These are phyloP conservation scores for Ogataea neopini DNA, from an alignment of 805 yeast species.

Conservation along the genomic window DNA sequence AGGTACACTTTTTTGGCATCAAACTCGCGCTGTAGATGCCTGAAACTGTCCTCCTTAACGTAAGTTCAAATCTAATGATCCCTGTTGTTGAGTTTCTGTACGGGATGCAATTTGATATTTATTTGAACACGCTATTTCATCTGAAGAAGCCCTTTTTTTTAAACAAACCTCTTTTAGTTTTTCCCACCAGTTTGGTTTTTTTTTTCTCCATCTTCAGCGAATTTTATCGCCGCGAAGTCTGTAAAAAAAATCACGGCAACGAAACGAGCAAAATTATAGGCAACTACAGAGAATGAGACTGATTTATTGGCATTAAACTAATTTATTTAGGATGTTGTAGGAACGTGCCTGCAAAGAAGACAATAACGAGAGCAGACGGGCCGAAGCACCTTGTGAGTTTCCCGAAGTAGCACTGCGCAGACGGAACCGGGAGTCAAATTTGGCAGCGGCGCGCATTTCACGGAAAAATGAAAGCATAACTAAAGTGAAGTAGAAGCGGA, in stretches of 20 bases:
- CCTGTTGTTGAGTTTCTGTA: neutral
- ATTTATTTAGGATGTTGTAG: constrained; percentile 19
- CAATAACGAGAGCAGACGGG: constrained; percentile 4
- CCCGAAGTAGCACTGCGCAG: constrained; percentile 17
- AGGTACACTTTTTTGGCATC: constrained; percentile 2
- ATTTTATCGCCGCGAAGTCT: neutral
- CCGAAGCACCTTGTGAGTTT: neutral
- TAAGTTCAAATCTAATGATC: too few species aligned
- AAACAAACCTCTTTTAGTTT: neutral
- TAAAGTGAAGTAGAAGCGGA: constrained; percentile 61
- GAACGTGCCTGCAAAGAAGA: constrained; percentile 20
- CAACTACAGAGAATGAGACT: neutral
- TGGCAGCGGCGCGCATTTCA: constrained; percentile 51
- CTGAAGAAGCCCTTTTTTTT: neutral
- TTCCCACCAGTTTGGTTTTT: neutral
- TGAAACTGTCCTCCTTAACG: neutral
- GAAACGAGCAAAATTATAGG: neutral
- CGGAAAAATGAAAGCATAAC: constrained; percentile 61
- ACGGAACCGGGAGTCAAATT: constrained; percentile 33
- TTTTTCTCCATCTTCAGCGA: neutral
- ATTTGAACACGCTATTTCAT: neutral
- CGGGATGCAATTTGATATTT: neutral
- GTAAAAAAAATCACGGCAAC: neutral
- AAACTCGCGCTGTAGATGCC: constrained; percentile 1
- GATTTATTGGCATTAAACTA: neutral